Conservation (phyloP, 23 red algal species). For the Gracilaria gracilis region DNA sequence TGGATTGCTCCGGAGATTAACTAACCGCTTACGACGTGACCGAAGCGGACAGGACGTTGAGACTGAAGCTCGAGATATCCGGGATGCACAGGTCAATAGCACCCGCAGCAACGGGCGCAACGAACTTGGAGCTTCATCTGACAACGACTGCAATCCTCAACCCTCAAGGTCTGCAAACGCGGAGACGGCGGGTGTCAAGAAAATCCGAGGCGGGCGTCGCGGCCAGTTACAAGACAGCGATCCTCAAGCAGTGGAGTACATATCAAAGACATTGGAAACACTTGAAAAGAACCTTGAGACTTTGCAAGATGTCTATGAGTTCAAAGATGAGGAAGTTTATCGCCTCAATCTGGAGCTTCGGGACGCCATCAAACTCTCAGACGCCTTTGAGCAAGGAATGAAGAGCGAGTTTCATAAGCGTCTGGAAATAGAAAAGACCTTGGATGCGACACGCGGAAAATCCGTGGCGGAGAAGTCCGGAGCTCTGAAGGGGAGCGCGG, state of each 20-base stretch:
- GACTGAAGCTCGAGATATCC: neutral
- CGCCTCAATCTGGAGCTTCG: neutral
- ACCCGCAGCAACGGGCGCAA: neutral
- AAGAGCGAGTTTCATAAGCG: neutral
- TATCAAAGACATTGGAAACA: neutral
- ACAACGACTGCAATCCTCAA: neutral
- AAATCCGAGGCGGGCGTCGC: neutral
- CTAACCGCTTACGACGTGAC: neutral
- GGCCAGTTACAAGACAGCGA: neutral
- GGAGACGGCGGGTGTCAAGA: neutral
- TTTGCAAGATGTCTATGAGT: neutral
- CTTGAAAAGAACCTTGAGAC: neutral
- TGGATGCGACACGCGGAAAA: neutral
- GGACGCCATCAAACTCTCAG: neutral
- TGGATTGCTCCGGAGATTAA: neutral
- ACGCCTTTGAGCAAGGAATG: conserved; percentile 3
- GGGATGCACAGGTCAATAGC: neutral
- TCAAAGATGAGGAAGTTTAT: neutral
- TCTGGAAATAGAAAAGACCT: neutral
- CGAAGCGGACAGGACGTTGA: neutral
- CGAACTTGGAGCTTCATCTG: neutral
- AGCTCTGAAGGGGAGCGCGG: neutral
- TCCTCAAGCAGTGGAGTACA: neutral
- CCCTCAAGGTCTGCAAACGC: neutral
- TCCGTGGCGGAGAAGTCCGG: neutral